phyloP scores from a whole-genome alignment of 306 rosid species.

The Citrullus colocynthis region DNA sequence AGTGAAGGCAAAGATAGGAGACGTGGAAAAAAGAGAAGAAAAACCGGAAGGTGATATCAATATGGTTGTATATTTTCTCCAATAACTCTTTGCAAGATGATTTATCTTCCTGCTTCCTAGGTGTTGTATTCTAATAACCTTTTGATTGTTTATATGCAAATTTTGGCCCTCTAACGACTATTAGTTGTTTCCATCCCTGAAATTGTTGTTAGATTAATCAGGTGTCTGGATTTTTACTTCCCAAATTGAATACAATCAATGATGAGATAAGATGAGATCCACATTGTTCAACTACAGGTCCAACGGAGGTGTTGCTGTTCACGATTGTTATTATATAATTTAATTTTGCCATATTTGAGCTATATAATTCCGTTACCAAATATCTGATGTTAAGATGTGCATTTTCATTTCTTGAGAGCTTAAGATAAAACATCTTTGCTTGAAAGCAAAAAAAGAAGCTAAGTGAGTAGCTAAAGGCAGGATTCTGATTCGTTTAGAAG shows the following conservation, averaged over 20 bases:
- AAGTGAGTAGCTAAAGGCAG: neutral
- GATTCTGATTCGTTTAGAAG: neutral
- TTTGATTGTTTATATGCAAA: neutral
- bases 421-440: neutral
- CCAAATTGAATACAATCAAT: no score
- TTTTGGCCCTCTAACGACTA: no score
- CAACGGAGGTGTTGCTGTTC: no score
- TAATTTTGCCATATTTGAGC: no score
- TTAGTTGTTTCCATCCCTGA: no score
- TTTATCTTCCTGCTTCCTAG: neutral
- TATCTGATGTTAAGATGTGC: neutral
- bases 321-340: no score
- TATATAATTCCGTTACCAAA: no score
- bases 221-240: no score
- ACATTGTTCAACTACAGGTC: no score
- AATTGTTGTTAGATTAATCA: no score
- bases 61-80: neutral
- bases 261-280: no score
- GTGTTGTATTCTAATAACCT: neutral
- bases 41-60: constrained; percentile 14
- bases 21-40: constrained; percentile 47
- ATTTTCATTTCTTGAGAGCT: neutral
- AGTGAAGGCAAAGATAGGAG: constrained; percentile 25
- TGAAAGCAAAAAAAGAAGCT: neutral
- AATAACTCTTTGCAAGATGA: neutral